phyloP scores from a whole-genome alignment of 108 stramenopile species.

The Cyclotella atomus region DNA sequence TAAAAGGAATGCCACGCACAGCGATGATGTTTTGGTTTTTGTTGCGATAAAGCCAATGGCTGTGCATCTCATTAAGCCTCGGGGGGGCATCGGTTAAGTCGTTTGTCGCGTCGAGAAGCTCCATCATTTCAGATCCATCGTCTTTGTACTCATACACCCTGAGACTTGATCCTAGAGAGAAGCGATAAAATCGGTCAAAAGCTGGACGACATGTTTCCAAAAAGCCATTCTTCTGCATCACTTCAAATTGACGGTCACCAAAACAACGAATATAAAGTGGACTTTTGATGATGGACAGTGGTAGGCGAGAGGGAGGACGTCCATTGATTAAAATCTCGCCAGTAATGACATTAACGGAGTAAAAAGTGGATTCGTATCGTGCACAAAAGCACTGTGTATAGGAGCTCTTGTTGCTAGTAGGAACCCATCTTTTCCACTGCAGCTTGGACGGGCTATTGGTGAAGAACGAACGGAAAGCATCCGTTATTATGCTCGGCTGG shows the following conservation, averaged over 20 bases:
- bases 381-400: constrained; percentile 51
- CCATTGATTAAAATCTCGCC: constrained; percentile 62
- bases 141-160: constrained; percentile 19
- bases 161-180: constrained; percentile 10
- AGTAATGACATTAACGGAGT: constrained; percentile 50
- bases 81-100: constrained; percentile 48
- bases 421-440: constrained; percentile 21
- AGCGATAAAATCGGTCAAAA: constrained; percentile 27
- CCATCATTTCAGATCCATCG: constrained; percentile 35
- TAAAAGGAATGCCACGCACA: constrained; percentile 34
- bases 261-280: constrained; percentile 29
- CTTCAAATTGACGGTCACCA: constrained; percentile 43
- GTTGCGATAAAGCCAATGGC: constrained; percentile 54
- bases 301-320: constrained; percentile 52
- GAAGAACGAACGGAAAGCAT: constrained; percentile 17
- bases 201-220: constrained; percentile 31
- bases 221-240: constrained; percentile 20
- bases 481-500: constrained; percentile 10
- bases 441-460: constrained; percentile 10
- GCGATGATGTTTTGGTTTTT: constrained; percentile 23
- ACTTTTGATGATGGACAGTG: constrained; percentile 33
- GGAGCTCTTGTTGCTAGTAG: background rate
- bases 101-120: constrained; percentile 38
- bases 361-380: constrained; percentile 26
- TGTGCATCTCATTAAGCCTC: constrained; percentile 47